Percentiles rank a stretch among this genome's conserved stretches.
Conservation (phyloP, 2,329 filamentous ascomycete species). For the Bipolaris sorokiniana region DNA sequence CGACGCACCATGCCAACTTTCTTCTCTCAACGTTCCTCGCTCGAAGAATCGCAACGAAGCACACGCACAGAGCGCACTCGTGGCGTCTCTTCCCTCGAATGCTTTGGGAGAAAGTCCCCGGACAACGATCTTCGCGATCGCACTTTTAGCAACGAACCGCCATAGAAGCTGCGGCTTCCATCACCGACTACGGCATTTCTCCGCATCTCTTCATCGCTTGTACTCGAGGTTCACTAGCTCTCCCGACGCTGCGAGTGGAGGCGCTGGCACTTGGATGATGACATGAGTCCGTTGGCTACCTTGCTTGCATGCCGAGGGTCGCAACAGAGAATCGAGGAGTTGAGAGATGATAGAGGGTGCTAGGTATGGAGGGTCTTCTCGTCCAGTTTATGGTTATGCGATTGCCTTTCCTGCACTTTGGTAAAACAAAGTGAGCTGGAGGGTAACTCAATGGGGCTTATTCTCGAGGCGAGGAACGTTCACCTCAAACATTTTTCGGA, state of each 20-base stretch:
- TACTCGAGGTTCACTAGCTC: slow-evolving; percentile 53
- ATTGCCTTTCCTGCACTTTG: slow-evolving; percentile 68
- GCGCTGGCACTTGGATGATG: slow-evolving; percentile 72
- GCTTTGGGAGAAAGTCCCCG: slow-evolving; percentile 99
- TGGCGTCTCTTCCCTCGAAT: slow-evolving; percentile 39
- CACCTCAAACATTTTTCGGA: slow-evolving; percentile 52
- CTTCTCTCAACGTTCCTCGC: slow-evolving; percentile 77
- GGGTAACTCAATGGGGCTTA: slow-evolving; percentile 99
- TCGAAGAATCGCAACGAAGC: slow-evolving; percentile 99
- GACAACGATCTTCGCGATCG: slow-evolving; percentile 69
- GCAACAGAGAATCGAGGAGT: slow-evolving; percentile 40
- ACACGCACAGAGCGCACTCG: slow-evolving; percentile 74
- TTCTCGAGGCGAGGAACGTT: slow-evolving; percentile 97
- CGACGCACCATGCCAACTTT: slow-evolving; percentile 10
- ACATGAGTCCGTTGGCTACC: slow-evolving; percentile 78
- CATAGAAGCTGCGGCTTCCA: slow-evolving; percentile 94
- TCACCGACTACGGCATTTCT: slow-evolving; percentile 53
- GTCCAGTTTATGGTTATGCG: slow-evolving; percentile 98
- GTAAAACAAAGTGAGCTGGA: slow-evolving; percentile 42
- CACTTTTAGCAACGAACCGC: slow-evolving; percentile 96
- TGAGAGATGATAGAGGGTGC: slow-evolving; percentile 33
- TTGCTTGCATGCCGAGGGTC: slow-evolving; percentile 30
- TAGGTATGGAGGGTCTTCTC: slow-evolving; percentile 66
- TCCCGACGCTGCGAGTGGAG: slow-evolving; percentile 42
- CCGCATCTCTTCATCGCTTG: slow-evolving; percentile 58